Percentiles rank a stretch among this genome's conserved stretches.
These are phyloP conservation scores for Neurospora sp. DNA, from an alignment of 495 filamentous ascomycete species.

Conservation along the genomic window DNA sequence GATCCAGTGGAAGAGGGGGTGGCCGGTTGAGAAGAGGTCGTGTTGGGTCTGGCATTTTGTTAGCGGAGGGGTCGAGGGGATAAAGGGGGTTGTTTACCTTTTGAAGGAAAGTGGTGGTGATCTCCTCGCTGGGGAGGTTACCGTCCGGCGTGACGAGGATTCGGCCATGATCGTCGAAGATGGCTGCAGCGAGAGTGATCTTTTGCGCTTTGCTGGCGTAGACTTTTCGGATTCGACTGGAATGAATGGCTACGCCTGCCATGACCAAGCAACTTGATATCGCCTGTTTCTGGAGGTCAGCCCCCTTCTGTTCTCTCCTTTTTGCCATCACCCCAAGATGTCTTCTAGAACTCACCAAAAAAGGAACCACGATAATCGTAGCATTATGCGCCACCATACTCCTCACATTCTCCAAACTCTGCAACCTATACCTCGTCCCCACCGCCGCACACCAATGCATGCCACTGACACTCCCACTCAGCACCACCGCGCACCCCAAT, in stretches of 20 bases:
- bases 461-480: conserved; percentile 66
- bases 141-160: conserved; percentile 75
- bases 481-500: conserved; percentile 49
- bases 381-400: conserved; percentile 38
- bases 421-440: conserved; percentile 55
- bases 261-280: conserved; percentile 48
- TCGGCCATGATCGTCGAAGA: conserved; percentile 65
- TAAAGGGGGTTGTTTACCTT: conserved; percentile 10
- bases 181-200: conserved; percentile 63
- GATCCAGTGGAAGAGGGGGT: conserved; percentile 81
- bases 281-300: conserved; percentile 31
- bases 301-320: not conserved
- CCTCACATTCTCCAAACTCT: conserved; percentile 21
- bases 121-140: conserved; percentile 66
- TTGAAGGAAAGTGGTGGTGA: conserved; percentile 70
- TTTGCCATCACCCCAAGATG: not conserved
- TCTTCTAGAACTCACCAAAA: conserved; percentile 38
- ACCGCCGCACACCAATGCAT: conserved; percentile 82
- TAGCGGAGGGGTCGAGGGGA: not conserved
- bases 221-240: conserved; percentile 42
- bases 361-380: conserved; percentile 52
- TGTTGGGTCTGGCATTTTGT: conserved; percentile 46
- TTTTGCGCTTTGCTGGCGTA: conserved; percentile 61
- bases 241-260: conserved; percentile 39
- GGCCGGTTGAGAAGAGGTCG: conserved; percentile 64